Conservation (phyloP, 805 yeast species). For the Komagataella mondaviorum region DNA sequence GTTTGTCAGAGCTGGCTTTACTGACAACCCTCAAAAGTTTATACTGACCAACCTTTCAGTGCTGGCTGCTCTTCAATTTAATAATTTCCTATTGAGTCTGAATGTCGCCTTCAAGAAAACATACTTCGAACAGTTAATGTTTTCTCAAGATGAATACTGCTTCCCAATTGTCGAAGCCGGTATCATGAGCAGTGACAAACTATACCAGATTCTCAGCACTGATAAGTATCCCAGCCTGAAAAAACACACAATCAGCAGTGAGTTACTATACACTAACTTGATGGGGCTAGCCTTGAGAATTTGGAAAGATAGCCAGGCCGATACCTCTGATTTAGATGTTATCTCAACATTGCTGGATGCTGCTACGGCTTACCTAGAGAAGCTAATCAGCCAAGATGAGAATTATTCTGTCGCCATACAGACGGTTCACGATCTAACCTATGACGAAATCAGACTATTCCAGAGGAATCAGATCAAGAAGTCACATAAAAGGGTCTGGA, state of each 20-base stretch:
- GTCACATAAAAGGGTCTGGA: constrained; percentile 28
- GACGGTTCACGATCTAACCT: constrained; percentile 26
- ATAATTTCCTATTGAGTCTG: constrained; percentile 39
- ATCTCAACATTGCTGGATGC: constrained; percentile 30
- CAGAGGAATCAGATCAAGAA: constrained; percentile 35
- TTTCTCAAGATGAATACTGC: constrained; percentile 34
- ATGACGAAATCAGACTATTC: constrained; percentile 34
- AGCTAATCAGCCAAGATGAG: constrained; percentile 5
- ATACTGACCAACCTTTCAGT: constrained; percentile 31
- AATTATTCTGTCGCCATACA: constrained; percentile 31
- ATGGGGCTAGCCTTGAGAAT: constrained; percentile 44
- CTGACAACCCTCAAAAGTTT: constrained; percentile 26
- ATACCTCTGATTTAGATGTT: constrained; percentile 34
- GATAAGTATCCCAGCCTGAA: constrained; percentile 22
- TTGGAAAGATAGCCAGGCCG: constrained; percentile 55
- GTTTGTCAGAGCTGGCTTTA: constrained; percentile 31
- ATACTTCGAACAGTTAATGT: constrained; percentile 51
- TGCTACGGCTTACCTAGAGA: constrained; percentile 16
- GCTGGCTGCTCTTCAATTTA: constrained; percentile 38
- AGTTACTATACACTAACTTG: constrained; percentile 37
- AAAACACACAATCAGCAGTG: constrained; percentile 32
- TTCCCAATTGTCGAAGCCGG: constrained; percentile 35
- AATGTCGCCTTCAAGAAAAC: constrained; percentile 48
- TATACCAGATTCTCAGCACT: constrained; percentile 6
- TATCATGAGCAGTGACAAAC: constrained; percentile 15